Evolutionary conservation across 306 rosid genomes (phyloP).

Genomic region (Rosa multiflora): DNA sequence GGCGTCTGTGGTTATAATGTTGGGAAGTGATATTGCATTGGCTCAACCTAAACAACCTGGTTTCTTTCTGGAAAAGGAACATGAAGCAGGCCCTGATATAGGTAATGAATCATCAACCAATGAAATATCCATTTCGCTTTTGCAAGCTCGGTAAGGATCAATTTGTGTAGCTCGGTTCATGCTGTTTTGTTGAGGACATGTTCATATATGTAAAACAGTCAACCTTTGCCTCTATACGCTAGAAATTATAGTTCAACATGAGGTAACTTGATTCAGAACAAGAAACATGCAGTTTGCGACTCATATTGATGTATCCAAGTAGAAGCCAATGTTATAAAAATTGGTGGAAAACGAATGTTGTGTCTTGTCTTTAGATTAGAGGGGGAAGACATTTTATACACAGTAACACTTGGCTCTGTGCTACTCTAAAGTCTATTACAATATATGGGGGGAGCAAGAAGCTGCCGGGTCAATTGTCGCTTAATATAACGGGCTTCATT

Average conservation of each 20-base stretch:
- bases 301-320: too few species aligned
- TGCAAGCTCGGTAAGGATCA: constrained; percentile 16
- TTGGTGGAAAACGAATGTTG: too few species aligned
- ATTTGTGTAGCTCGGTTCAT: not conserved
- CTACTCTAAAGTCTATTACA: too few species aligned
- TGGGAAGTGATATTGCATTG: constrained; percentile 39
- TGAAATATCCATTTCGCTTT: constrained; percentile 13
- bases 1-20: constrained; percentile 44
- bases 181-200: not conserved
- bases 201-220: not conserved
- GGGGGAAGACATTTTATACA: too few species aligned
- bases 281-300: too few species aligned
- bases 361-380: too few species aligned
- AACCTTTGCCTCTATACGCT: not conserved
- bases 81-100: not conserved
- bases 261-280: not conserved
- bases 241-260: not conserved
- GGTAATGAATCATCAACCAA: constrained; percentile 19
- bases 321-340: too few species aligned
- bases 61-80: constrained; percentile 18
- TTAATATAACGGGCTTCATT: too few species aligned
- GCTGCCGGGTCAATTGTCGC: too few species aligned
- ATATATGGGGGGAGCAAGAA: too few species aligned
- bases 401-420: too few species aligned
- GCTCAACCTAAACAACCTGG: constrained; percentile 47